These are phyloP conservation scores for Cyberlindnera lachancei DNA, from an alignment of 805 yeast species.

Conservation along the genomic window DNA sequence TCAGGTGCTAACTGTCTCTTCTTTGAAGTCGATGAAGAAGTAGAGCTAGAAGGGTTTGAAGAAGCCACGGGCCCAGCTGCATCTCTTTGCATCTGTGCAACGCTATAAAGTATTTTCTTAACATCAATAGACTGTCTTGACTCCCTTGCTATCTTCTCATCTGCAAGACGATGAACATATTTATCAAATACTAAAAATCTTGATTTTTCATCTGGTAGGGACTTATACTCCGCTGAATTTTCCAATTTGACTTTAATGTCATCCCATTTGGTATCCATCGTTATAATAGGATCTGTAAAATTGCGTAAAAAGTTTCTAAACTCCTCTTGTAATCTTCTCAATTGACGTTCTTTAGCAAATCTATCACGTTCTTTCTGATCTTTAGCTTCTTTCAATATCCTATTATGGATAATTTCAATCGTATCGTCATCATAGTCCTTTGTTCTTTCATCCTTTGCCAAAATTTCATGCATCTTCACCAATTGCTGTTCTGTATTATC, in stretches of 20 bases:
- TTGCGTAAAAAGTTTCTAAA: conserved; percentile 20
- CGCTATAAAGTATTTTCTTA: conserved; percentile 15
- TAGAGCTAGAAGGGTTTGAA: too few relatives aligned
- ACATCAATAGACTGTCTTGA: conserved; percentile 14
- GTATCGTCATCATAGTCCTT: conserved; percentile 23
- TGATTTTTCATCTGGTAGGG: conserved; percentile 26
- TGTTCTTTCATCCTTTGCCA: conserved; percentile 19
- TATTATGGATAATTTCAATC: conserved; percentile 22
- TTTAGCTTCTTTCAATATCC: conserved; percentile 21
- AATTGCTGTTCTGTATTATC: too few relatives aligned
- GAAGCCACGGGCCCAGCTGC: too few relatives aligned
- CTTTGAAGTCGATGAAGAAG: too few relatives aligned
- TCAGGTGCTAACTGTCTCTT: conserved; percentile 18
- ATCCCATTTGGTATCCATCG: conserved; percentile 30
- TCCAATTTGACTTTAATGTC: conserved; percentile 24
- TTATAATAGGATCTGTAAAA: conserved; percentile 18
- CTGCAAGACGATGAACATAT: conserved; percentile 23
- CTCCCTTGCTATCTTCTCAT: conserved; percentile 18
- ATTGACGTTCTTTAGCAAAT: conserved; percentile 12
- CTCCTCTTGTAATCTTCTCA: conserved; percentile 17
- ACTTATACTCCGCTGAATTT: conserved; percentile 26
- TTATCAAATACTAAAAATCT: conserved; percentile 27
- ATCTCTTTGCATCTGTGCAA: conserved; percentile 10
- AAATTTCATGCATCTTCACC: conserved; percentile 8
- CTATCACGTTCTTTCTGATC: conserved; percentile 18